Percentiles rank a stretch among this genome's conserved stretches.
These are phyloP conservation scores for Lipomyces kockii DNA, from an alignment of 805 yeast species.

Conservation along the genomic window DNA sequence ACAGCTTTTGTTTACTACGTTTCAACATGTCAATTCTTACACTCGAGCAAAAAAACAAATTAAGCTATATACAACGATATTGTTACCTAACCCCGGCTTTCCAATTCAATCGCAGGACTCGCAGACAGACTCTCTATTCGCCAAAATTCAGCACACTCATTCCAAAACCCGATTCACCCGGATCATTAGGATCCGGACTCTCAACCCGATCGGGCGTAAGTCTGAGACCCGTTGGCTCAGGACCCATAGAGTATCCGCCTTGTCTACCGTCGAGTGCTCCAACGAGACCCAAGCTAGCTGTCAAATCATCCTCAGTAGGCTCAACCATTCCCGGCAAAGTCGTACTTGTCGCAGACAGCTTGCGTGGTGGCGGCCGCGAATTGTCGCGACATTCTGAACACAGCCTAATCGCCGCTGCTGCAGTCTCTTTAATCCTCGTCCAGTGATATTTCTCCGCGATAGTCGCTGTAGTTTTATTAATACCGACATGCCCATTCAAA, in stretches of 20 bases:
- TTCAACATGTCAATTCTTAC: neutral
- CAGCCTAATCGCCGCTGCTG: constrained; percentile 71
- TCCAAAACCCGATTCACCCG: constrained; percentile 1
- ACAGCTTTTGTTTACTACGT: too few relatives aligned
- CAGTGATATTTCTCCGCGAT: constrained; percentile 85
- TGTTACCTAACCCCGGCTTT: neutral
- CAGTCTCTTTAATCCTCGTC: constrained; percentile 89
- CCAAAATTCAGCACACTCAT: constrained; percentile 2
- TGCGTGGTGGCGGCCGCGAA: constrained; percentile 37
- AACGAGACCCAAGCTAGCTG: constrained; percentile 1
- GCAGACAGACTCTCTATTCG: neutral
- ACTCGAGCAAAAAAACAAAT: neutral
- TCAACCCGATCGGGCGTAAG: neutral
- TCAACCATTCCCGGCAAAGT: constrained; percentile 4
- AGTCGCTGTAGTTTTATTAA: constrained; percentile 79
- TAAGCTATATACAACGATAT: neutral
- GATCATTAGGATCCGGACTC: neutral
- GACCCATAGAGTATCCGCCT: neutral
- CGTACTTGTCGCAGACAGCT: neutral
- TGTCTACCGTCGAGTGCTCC: constrained; percentile 1
- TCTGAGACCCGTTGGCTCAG: neutral
- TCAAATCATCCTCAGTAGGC: neutral
- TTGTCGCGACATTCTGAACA: constrained; percentile 74
- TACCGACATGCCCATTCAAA: constrained; percentile 75
- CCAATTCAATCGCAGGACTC: neutral